These are phyloP conservation scores for Geotrichum siamense DNA, from an alignment of 1,139 yeast species.

Conservation along the genomic window DNA sequence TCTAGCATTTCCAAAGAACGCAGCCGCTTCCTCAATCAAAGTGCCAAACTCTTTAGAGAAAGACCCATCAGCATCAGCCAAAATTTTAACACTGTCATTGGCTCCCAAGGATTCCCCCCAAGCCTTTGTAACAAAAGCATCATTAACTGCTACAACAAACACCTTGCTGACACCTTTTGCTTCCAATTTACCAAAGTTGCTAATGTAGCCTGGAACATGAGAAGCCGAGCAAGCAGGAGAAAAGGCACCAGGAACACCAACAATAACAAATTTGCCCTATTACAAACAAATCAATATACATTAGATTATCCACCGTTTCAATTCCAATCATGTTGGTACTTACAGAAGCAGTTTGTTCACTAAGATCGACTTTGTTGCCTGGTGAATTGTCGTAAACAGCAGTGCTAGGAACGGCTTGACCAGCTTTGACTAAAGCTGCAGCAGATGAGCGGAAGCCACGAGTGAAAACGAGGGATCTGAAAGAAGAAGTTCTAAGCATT, in stretches of 20 bases:
- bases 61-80: conserved; percentile 73
- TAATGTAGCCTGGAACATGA: conserved; percentile 74
- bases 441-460: conserved; percentile 28
- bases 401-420: conserved; percentile 47
- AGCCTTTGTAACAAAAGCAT: conserved; percentile 75
- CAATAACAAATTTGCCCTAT: conserved; percentile 50
- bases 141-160: conserved; percentile 73
- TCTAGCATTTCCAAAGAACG: conserved; percentile 67
- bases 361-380: conserved; percentile 54
- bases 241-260: conserved; percentile 90
- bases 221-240: conserved; percentile 76
- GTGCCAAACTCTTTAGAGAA: conserved; percentile 60
- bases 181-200: conserved; percentile 44
- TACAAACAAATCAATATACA: not conserved
- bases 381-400: conserved; percentile 59
- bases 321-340: conserved; percentile 7
- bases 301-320: not conserved
- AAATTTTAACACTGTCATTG: conserved; percentile 40
- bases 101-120: conserved; percentile 50
- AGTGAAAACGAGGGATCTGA: conserved; percentile 11
- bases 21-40: conserved; percentile 56
- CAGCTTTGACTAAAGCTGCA: conserved; percentile 30
- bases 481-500: conserved; percentile 12
- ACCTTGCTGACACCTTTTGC: conserved; percentile 56
- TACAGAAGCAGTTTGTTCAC: conserved; percentile 43